Evolutionary conservation across 108 stramenopile species (phyloP).

Genomic region (Chaetoceros muelleri): DNA sequence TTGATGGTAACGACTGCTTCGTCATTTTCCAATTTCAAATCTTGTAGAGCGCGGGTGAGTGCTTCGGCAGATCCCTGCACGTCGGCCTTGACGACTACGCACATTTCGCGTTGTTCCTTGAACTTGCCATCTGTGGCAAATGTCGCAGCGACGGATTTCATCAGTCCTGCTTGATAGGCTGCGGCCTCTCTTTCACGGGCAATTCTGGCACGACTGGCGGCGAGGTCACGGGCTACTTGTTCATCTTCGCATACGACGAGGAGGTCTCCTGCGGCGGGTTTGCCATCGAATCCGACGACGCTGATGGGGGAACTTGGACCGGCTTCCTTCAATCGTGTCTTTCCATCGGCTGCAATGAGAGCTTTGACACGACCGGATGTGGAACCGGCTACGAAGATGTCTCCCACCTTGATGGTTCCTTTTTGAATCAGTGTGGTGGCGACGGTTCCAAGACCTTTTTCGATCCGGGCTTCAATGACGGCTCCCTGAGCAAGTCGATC

Average conservation of each 20-base stretch:
- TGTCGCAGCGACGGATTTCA: constrained; percentile 58
- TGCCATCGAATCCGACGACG: constrained; percentile 77
- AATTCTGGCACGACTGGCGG: constrained; percentile 56
- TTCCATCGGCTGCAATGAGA: constrained; percentile 68
- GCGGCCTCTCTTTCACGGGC: constrained; percentile 56
- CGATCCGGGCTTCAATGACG: constrained; percentile 90
- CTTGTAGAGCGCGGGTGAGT: constrained; percentile 69
- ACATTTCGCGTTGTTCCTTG: constrained; percentile 79
- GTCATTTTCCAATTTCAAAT: constrained; percentile 81
- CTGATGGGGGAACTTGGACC: constrained; percentile 84
- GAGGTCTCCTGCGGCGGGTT: constrained; percentile 86
- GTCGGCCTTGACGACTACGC: constrained; percentile 91
- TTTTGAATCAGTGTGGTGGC: constrained; percentile 92
- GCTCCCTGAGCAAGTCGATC: constrained; percentile 83
- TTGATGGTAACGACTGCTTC: constrained; percentile 76
- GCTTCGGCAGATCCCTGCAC: constrained; percentile 93
- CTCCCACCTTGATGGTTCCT: constrained; percentile 90
- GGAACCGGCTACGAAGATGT: constrained; percentile 88
- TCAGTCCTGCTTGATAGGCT: constrained; percentile 71
- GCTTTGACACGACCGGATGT: constrained; percentile 84
- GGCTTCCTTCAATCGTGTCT: constrained; percentile 75
- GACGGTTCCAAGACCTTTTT: constrained; percentile 87
- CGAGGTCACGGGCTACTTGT: constrained; percentile 70
- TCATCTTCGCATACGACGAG: constrained; percentile 72
- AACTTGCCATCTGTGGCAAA: constrained; percentile 44